These are phyloP conservation scores for Mycena epipterygia DNA, from an alignment of 768 basidiomycete species.

Conservation along the genomic window DNA sequence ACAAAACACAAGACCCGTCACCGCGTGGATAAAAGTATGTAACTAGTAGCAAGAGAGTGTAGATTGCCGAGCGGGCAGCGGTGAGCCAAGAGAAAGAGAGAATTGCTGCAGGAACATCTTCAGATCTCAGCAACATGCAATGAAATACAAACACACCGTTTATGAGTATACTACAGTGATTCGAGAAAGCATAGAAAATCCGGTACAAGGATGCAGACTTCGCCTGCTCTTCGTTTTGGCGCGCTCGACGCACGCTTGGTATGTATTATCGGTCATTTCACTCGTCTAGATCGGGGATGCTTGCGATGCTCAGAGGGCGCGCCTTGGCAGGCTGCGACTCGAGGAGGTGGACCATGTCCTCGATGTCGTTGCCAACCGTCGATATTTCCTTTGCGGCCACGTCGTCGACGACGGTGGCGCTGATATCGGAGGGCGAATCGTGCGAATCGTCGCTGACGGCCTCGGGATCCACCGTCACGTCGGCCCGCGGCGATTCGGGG, in stretches of 20 bases:
- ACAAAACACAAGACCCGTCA: slow-evolving; percentile 10
- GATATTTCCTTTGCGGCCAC: slow-evolving; percentile 26
- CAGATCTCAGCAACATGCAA: background rate
- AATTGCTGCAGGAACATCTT: slow-evolving; percentile 15
- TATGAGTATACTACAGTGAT: slow-evolving; percentile 34
- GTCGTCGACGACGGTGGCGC: slow-evolving; percentile 35
- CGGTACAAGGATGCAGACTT: slow-evolving; percentile 2
- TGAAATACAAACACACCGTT: slow-evolving; percentile 20
- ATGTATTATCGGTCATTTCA: slow-evolving; percentile 13
- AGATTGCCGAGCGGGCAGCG: slow-evolving; percentile 18
- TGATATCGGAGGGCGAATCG: slow-evolving; percentile 21
- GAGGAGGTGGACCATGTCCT: slow-evolving; percentile 77
- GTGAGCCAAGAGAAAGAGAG: background rate
- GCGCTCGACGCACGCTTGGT: background rate
- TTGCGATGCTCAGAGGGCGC: slow-evolving; percentile 57
- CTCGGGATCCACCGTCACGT: slow-evolving; percentile 25
- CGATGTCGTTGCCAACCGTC: slow-evolving; percentile 65
- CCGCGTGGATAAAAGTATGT: slow-evolving; percentile 13
- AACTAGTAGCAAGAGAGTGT: slow-evolving; percentile 30
- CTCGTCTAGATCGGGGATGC: slow-evolving; percentile 59
- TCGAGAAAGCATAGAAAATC: slow-evolving; percentile 21
- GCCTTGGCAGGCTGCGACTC: slow-evolving; percentile 59
- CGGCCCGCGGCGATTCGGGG: slow-evolving; percentile 42
- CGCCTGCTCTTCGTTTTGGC: slow-evolving; percentile 19
- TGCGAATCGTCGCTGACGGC: slow-evolving; percentile 33